These are phyloP conservation scores for Rhododendron henanense DNA, from an alignment of 148 eudicot genomes.

Conservation along the genomic window DNA sequence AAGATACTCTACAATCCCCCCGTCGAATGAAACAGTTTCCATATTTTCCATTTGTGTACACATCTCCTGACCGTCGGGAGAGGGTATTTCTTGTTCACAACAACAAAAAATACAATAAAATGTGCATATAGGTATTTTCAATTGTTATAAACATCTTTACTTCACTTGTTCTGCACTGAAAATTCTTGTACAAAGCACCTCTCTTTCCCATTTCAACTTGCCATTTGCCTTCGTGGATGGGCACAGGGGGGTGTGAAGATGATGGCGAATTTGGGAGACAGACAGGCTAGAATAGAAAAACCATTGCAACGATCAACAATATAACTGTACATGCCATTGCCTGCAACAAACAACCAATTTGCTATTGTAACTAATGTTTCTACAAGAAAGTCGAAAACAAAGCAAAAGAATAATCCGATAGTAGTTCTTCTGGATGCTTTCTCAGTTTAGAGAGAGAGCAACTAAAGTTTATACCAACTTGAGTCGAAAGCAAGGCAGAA, in stretches of 20 bases:
- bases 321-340: no score
- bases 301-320: no score
- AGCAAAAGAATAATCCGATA: no score
- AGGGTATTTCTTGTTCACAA: neutral
- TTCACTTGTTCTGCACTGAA: neutral
- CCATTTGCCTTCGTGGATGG: neutral
- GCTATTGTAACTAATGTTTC: no score
- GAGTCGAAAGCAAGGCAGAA: no score
- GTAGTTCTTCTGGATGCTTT: no score
- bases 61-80: neutral
- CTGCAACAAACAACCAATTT: no score
- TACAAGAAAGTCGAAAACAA: no score
- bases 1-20: neutral
- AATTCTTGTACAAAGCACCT: neutral
- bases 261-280: neutral
- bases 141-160: neutral
- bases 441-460: no score
- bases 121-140: neutral
- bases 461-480: no score
- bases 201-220: neutral
- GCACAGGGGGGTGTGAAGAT: neutral
- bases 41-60: neutral
- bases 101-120: neutral
- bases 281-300: no score
- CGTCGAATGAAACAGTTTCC: neutral